These are phyloP conservation scores for Quercus suber DNA, from an alignment of 306 rosid species.

Conservation along the genomic window DNA sequence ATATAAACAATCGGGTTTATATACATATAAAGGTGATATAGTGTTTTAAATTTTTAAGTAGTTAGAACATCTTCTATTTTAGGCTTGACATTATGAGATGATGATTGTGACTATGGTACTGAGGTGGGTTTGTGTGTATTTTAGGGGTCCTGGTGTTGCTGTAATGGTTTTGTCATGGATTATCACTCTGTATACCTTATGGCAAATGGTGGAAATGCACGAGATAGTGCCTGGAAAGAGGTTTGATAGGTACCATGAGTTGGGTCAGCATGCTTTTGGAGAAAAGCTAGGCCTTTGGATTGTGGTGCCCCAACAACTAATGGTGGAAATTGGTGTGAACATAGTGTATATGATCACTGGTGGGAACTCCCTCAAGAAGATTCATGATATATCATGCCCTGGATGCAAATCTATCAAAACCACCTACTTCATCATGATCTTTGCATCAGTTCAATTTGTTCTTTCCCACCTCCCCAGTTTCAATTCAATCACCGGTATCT, in stretches of 20 bases:
- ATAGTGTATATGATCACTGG: slow-evolving; percentile 48
- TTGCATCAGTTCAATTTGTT: slow-evolving; percentile 34
- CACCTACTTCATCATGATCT: slow-evolving; percentile 44
- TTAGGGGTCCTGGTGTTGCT: slow-evolving; percentile 40
- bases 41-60: too few species aligned
- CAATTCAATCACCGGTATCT: slow-evolving; percentile 39
- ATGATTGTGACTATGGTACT: background rate
- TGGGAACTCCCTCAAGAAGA: slow-evolving; percentile 37
- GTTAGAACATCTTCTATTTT: too few species aligned
- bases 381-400: slow-evolving; percentile 20
- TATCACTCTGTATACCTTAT: slow-evolving; percentile 39
- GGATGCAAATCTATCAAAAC: slow-evolving; percentile 31
- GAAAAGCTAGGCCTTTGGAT: slow-evolving; percentile 37
- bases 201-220: slow-evolving; percentile 51
- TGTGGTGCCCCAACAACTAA: slow-evolving; percentile 44
- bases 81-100: background rate
- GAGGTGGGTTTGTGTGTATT: background rate
- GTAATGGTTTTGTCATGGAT: slow-evolving; percentile 40
- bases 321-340: slow-evolving; percentile 29
- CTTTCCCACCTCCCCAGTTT: slow-evolving; percentile 44
- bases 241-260: slow-evolving; percentile 48
- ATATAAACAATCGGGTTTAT: too few species aligned
- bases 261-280: slow-evolving; percentile 41
- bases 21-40: too few species aligned
- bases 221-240: slow-evolving; percentile 40